phyloP scores from a whole-genome alignment of 2,329 filamentous ascomycete species.

The Epichloe sibirici region DNA sequence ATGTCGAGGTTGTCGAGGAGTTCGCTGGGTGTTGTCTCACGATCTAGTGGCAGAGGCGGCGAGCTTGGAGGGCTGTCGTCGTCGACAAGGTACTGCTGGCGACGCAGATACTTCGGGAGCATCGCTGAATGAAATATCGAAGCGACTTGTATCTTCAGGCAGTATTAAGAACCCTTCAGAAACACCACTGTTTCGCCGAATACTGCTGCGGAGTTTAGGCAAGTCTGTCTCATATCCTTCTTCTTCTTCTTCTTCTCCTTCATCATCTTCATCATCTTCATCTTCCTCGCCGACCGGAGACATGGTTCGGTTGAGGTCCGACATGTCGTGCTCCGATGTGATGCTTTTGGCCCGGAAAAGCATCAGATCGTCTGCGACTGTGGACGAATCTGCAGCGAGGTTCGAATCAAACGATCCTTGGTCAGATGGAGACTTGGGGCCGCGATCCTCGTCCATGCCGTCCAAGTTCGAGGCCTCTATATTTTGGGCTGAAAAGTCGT shows the following conservation, averaged over 20 bases:
- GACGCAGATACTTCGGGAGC: conserved; percentile 32
- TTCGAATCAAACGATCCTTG: not conserved
- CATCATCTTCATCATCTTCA: not conserved
- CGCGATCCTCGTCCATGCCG: not conserved
- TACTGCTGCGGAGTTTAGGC: conserved; percentile 21
- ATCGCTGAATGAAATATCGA: conserved; percentile 30
- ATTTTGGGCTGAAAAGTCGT: not conserved
- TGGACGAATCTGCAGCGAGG: conserved; percentile 1
- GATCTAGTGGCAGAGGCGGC: conserved; percentile 22
- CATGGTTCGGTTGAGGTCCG: conserved; percentile 9
- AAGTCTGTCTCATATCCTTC: conserved; percentile 23
- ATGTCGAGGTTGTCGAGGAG: conserved; percentile 36
- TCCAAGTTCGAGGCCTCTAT: not conserved
- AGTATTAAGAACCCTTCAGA: conserved; percentile 28
- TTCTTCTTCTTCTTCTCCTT: conserved; percentile 5
- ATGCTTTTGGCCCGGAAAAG: not conserved
- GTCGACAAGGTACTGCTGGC: conserved; percentile 25
- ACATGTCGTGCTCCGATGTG: conserved; percentile 6
- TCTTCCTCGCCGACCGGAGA: conserved; percentile 7
- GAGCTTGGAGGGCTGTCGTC: conserved; percentile 37
- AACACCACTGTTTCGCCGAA: conserved; percentile 18
- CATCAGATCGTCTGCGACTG: not conserved
- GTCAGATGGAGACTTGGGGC: not conserved
- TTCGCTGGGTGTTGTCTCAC: conserved; percentile 22
- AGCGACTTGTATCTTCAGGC: conserved; percentile 25